phyloP scores from a whole-genome alignment of 2,329 filamentous ascomycete genomes.

The Calonectria pseudoreteaudii region DNA sequence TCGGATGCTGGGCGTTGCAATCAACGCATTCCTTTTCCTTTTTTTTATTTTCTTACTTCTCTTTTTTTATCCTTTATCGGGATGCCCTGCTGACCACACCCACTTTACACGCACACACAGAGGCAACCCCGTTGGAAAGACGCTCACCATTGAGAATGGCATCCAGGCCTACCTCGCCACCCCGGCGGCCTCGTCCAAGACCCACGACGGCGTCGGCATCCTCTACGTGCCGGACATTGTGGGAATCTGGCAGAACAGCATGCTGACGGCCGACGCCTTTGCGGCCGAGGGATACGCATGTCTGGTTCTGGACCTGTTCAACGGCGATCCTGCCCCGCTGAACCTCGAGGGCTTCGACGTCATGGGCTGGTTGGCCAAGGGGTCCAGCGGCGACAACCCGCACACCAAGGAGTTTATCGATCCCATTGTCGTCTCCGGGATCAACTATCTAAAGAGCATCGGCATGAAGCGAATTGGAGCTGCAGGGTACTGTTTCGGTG shows the following conservation, averaged over 20 bases:
- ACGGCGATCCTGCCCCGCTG: conserved; percentile 55
- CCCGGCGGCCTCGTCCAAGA: conserved; percentile 52
- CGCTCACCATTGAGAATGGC: conserved; percentile 54
- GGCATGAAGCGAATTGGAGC: conserved; percentile 71
- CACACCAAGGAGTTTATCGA: conserved; percentile 45
- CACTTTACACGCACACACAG: conserved; percentile 48
- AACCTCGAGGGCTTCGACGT: conserved; percentile 52
- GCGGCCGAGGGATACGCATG: conserved; percentile 48
- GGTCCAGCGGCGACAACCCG: conserved; percentile 58
- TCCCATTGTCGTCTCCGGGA: conserved; percentile 43
- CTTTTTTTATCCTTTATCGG: neutral
- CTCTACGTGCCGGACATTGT: conserved; percentile 61
- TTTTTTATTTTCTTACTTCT: neutral
- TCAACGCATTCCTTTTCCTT: neutral
- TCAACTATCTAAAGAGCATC: conserved; percentile 67
- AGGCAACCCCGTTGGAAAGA: conserved; percentile 54
- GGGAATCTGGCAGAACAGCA: conserved; percentile 59
- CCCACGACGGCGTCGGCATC: conserved; percentile 49
- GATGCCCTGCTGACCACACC: neutral
- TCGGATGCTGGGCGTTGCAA: neutral
- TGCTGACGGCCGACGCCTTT: conserved; percentile 52
- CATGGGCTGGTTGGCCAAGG: conserved; percentile 48
- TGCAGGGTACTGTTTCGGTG: conserved; percentile 82
- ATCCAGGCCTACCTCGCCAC: conserved; percentile 60
- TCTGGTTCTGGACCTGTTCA: conserved; percentile 49